A percentile compares a stretch with the other conserved stretches of the same genome.
Evolutionary conservation across 306 rosid genomes (phyloP).

Genomic region (Senna tora): DNA sequence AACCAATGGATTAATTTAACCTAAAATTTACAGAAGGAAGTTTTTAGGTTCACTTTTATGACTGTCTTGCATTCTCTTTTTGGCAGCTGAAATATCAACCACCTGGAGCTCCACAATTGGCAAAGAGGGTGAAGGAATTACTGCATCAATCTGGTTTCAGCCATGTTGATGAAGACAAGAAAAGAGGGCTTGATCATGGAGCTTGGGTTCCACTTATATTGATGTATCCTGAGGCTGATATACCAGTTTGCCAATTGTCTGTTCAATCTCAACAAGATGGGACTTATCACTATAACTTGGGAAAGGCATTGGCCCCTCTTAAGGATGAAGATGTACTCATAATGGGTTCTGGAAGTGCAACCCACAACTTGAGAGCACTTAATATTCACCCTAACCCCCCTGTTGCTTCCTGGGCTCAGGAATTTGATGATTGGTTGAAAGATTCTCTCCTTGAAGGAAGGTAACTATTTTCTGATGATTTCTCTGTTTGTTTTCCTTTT

Average conservation of each 20-base stretch:
- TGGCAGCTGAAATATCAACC: constrained; percentile 77
- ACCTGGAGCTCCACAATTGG: constrained; percentile 75
- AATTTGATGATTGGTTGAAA: constrained; percentile 81
- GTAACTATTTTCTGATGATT: constrained; percentile 38
- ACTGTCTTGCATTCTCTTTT: constrained; percentile 10
- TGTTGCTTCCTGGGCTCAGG: constrained; percentile 64
- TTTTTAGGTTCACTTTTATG: not conserved
- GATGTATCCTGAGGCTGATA: constrained; percentile 86
- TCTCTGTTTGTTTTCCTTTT: no score
- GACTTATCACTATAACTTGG: constrained; percentile 65
- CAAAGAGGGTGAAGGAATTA: constrained; percentile 70
- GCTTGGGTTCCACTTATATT: constrained; percentile 84
- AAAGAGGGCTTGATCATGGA: constrained; percentile 87
- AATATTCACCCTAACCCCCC: not conserved
- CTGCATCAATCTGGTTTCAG: constrained; percentile 49
- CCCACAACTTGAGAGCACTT: constrained; percentile 67
- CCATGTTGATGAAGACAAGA: constrained; percentile 62
- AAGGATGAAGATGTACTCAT: constrained; percentile 77
- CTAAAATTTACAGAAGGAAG: no score
- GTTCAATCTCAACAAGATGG: constrained; percentile 62
- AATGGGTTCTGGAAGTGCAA: constrained; percentile 81
- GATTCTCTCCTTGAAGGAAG: constrained; percentile 72
- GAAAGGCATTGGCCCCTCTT: constrained; percentile 77
- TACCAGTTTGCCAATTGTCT: constrained; percentile 86
- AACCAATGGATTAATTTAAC: no score